A percentile compares a stretch with the other conserved stretches of the same genome.
These are phyloP conservation scores for Periconia sp. DNA, from an alignment of 2,329 filamentous ascomycete species.

Conservation along the genomic window DNA sequence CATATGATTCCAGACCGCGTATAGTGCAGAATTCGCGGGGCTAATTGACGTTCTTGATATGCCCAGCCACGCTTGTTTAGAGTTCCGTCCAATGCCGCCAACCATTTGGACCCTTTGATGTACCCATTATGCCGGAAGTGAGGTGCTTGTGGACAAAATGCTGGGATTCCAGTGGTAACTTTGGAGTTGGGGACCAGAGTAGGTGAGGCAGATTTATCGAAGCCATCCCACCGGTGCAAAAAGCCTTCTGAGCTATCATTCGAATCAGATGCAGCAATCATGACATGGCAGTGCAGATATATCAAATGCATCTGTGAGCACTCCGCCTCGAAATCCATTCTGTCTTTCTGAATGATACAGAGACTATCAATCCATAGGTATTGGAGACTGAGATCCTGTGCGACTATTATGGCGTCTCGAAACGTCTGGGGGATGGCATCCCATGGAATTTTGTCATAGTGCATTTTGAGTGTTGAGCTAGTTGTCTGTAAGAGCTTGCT, in stretches of 20 bases:
- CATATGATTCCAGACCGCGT: constrained; percentile 1
- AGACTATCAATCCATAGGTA: constrained; percentile 16
- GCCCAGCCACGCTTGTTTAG: constrained; percentile 4
- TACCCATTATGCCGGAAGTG: neutral
- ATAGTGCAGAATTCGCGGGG: constrained; percentile 6
- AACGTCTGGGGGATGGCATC: constrained; percentile 4
- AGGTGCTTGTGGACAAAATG: neutral
- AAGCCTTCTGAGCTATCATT: constrained; percentile 6
- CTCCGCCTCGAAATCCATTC: constrained; percentile 5
- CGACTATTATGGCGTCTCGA: constrained; percentile 4
- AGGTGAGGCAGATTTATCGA: neutral
- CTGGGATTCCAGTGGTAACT: neutral
- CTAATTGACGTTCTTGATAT: constrained; percentile 5
- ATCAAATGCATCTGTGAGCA: constrained; percentile 6
- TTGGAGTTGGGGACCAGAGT: neutral
- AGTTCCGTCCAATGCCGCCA: neutral
- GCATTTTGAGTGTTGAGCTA: neutral
- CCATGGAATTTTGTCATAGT: constrained; percentile 2
- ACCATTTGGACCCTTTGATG: constrained; percentile 1
- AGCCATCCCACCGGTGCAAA: neutral
- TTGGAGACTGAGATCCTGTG: constrained; percentile 2
- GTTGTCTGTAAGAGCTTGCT: neutral
- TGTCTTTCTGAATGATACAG: constrained; percentile 10
- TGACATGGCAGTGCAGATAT: neutral
- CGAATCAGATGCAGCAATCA: constrained; percentile 7